These are phyloP conservation scores for Rhynchospora pubera DNA, from an alignment of 176 grass and related monocot genomes.

Conservation along the genomic window DNA sequence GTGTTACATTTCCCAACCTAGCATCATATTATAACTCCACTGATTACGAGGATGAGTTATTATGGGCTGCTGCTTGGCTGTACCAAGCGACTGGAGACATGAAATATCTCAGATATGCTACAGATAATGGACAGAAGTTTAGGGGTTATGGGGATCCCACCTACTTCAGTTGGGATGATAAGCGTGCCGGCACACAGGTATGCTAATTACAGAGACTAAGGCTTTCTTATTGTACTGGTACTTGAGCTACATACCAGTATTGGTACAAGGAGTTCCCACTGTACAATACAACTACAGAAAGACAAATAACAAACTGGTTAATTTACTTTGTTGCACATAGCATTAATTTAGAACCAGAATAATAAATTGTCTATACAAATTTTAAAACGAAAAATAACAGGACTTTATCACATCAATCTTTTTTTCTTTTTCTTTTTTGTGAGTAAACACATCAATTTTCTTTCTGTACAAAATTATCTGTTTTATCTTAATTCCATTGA, in stretches of 20 bases:
- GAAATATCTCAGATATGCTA: conserved; percentile 67
- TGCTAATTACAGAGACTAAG: neutral
- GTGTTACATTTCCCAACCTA: conserved; percentile 51
- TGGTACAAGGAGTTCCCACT: neutral
- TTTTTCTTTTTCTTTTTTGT: neutral
- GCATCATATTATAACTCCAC: conserved; percentile 69
- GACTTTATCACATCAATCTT: neutral
- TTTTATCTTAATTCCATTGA: neutral
- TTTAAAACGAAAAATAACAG: neutral
- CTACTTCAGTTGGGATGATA: conserved; percentile 92
- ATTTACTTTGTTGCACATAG: neutral
- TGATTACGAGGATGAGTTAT: conserved; percentile 72
- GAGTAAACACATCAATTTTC: neutral
- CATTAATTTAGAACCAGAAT: neutral
- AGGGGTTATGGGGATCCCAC: conserved; percentile 54
- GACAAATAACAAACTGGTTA: neutral
- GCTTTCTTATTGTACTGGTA: neutral
- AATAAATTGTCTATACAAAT: neutral
- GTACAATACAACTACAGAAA: neutral
- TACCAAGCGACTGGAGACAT: conserved; percentile 72
- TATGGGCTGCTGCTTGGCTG: conserved; percentile 77
- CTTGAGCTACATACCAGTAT: neutral
- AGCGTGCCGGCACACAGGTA: conserved; percentile 61
- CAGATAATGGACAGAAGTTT: conserved; percentile 45
- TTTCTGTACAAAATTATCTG: neutral